These are phyloP conservation scores for Westerdykella ornata DNA, from an alignment of 2,329 filamentous ascomycete genomes.

Conservation along the genomic window DNA sequence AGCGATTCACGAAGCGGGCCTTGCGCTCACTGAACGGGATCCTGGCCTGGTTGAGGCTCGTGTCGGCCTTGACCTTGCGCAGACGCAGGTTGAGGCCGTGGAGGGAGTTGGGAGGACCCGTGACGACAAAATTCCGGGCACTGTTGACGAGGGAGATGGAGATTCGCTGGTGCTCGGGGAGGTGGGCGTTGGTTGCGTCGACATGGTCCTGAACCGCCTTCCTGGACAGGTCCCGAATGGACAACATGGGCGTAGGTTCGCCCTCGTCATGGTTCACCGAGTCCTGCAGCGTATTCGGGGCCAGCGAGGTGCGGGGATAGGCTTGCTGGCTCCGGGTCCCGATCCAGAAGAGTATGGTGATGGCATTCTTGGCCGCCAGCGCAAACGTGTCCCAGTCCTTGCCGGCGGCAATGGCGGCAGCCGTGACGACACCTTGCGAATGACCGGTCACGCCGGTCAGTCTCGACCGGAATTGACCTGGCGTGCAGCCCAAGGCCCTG, in stretches of 20 bases:
- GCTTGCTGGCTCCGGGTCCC: conserved; percentile 94
- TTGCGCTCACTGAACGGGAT: conserved; percentile 95
- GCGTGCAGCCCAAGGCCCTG: conserved; percentile 81
- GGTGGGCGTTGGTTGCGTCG: conserved; percentile 91
- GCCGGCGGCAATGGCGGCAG: conserved; percentile 82
- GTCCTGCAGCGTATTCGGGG: conserved; percentile 83
- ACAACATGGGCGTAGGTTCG: conserved; percentile 93
- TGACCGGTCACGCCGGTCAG: conserved; percentile 89
- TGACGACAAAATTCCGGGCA: conserved; percentile 92
- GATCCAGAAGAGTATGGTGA: conserved; percentile 98
- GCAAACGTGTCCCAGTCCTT: conserved; percentile 91
- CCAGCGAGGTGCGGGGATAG: conserved; percentile 89
- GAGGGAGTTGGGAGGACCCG: conserved; percentile 88
- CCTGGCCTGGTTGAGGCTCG: conserved; percentile 91
- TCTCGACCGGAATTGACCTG: conserved; percentile 77
- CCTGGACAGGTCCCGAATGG: conserved; percentile 85
- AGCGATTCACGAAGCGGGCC: conserved; percentile 91
- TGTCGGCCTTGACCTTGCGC: conserved; percentile 94
- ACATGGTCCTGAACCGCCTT: conserved; percentile 93
- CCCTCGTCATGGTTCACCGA: conserved; percentile 92
- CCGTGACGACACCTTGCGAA: conserved; percentile 92
- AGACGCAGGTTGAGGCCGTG: conserved; percentile 94
- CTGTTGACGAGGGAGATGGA: conserved; percentile 94
- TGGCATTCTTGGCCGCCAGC: conserved; percentile 67
- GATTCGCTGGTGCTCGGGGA: conserved; percentile 87